Conservation (phyloP, 139 green algal species). For the Ulvella scutata region DNA sequence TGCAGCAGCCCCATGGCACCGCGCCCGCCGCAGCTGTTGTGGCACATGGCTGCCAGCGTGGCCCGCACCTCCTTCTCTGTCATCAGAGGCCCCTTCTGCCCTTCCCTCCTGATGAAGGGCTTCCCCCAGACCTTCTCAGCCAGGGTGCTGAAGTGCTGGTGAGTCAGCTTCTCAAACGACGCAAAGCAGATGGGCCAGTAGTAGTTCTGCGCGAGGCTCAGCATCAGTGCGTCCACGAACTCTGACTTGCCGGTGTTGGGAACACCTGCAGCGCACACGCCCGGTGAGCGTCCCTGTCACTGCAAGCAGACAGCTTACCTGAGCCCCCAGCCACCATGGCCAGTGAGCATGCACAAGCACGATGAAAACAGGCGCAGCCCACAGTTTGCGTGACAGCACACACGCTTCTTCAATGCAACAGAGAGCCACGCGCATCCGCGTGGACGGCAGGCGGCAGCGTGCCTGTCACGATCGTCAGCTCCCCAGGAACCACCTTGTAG, state of each 20-base stretch:
- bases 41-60: neutral
- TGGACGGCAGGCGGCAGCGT: neutral
- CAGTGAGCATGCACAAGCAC: too few species aligned
- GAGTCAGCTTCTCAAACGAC: constrained; percentile 72
- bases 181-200: constrained; percentile 84
- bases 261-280: constrained; percentile 54
- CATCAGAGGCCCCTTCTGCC: neutral
- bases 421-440: too few species aligned
- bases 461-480: constrained; percentile 88
- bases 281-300: too few species aligned
- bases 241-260: constrained; percentile 94
- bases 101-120: neutral
- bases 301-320: too few species aligned
- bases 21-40: neutral
- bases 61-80: neutral
- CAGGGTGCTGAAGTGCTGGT: neutral
- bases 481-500: constrained; percentile 63
- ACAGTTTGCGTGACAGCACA: too few species aligned
- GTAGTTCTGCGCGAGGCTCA: constrained; percentile 61
- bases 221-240: constrained; percentile 87
- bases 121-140: constrained; percentile 2
- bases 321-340: too few species aligned
- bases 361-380: too few species aligned
- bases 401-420: too few species aligned
- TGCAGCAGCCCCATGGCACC: neutral